phyloP scores from a whole-genome alignment of 139 green algal species.

The Chlamydomonas schloesseri region DNA sequence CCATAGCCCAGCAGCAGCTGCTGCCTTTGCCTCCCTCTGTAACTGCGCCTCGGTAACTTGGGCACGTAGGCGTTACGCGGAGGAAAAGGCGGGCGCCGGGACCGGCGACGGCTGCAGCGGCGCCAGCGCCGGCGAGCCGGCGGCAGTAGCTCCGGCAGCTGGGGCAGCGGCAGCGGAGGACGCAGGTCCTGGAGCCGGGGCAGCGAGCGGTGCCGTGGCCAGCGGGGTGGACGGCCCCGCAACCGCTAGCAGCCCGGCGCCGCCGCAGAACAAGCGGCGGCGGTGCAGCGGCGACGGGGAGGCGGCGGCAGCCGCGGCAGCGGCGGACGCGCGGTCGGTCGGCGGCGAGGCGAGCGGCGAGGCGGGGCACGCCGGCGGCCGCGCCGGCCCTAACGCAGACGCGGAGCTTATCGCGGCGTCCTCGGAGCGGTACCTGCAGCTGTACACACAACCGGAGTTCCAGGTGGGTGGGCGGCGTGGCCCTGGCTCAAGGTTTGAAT shows the following conservation, averaged over 20 bases:
- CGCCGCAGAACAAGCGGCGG: not conserved
- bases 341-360: not conserved
- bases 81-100: not conserved
- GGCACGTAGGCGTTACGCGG: not conserved
- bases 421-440: constrained; percentile 22
- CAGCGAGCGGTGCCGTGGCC: too few species aligned
- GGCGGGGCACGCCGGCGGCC: not conserved
- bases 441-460: constrained; percentile 40
- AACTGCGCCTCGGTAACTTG: too few species aligned
- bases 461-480: not conserved
- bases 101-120: too few species aligned
- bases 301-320: not conserved
- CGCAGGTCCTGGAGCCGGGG: too few species aligned
- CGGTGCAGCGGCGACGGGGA: not conserved
- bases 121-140: too few species aligned
- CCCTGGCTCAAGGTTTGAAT: too few species aligned
- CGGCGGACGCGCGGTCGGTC: not conserved
- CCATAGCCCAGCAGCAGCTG: too few species aligned
- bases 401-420: not conserved
- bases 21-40: too few species aligned
- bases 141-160: too few species aligned
- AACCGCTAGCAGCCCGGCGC: too few species aligned
- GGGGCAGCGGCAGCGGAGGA: too few species aligned
- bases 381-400: constrained; percentile 1
- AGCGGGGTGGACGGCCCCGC: too few species aligned